These are phyloP conservation scores for Alternaria gansuensis DNA, from an alignment of 2,329 filamentous ascomycete species.

Conservation along the genomic window DNA sequence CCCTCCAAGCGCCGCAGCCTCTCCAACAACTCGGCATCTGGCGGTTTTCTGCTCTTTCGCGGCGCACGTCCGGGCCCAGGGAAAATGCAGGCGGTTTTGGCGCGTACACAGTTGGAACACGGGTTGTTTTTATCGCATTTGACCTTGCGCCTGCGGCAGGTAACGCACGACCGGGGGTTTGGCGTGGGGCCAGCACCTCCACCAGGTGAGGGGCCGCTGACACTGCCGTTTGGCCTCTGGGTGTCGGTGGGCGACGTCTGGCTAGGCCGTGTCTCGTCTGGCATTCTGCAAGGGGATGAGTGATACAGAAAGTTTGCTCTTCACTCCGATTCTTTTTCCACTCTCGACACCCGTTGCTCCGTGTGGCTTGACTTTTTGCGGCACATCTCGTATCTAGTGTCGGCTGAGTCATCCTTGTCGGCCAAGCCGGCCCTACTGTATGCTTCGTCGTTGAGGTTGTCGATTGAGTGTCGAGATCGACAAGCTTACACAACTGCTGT, in stretches of 20 bases:
- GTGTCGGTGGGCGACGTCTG: conserved; percentile 30
- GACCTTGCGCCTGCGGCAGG: conserved; percentile 66
- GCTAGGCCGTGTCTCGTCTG: conserved; percentile 34
- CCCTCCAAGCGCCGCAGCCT: conserved; percentile 76
- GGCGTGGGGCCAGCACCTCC: conserved; percentile 23
- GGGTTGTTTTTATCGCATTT: conserved; percentile 81
- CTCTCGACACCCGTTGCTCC: conserved; percentile 9
- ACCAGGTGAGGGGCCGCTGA: conserved; percentile 25
- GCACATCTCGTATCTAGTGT: neutral
- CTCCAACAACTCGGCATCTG: conserved; percentile 76
- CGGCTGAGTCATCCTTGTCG: conserved; percentile 2
- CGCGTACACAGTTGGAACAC: conserved; percentile 77
- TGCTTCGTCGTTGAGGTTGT: neutral
- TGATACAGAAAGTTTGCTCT: neutral
- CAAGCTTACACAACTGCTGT: neutral
- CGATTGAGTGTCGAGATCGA: neutral
- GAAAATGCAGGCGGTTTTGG: conserved; percentile 75
- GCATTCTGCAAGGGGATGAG: conserved; percentile 31
- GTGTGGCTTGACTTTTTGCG: conserved; percentile 18
- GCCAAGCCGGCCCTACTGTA: neutral
- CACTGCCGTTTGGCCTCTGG: conserved; percentile 30
- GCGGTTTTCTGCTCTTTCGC: conserved; percentile 71
- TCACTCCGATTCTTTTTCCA: neutral
- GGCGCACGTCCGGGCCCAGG: conserved; percentile 77
- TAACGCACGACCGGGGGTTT: conserved; percentile 50